Conservation (phyloP, 768 basidiomycete species). For the Kwoniella dendrophila region DNA sequence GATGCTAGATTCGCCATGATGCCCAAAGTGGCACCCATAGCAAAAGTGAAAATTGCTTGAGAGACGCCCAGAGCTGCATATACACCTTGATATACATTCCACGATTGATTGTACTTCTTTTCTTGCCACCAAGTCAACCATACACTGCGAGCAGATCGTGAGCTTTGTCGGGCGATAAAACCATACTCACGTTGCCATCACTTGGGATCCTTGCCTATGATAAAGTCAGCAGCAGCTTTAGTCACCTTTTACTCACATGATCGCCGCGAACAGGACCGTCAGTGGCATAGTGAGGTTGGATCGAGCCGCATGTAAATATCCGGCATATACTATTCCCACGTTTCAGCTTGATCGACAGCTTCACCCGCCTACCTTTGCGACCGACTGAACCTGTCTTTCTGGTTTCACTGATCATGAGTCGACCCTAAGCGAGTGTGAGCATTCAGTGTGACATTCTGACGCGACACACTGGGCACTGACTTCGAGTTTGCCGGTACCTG, state of each 20-base stretch:
- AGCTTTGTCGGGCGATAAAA: constrained; percentile 1
- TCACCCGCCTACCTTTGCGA: constrained; percentile 27
- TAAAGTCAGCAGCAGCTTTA: neutral
- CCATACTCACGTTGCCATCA: constrained; percentile 62
- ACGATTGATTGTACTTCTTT: constrained; percentile 61
- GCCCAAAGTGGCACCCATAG: constrained; percentile 64
- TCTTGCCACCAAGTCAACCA: constrained; percentile 74
- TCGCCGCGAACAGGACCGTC: constrained; percentile 60
- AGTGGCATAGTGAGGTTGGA: constrained; percentile 62
- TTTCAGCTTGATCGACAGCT: constrained; percentile 17
- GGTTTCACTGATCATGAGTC: constrained; percentile 67
- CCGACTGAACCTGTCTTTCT: constrained; percentile 66
- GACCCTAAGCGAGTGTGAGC: constrained; percentile 55
- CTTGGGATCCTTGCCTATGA: constrained; percentile 54
- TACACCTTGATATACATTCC: constrained; percentile 67
- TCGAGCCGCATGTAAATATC: constrained; percentile 65
- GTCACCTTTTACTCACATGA: constrained; percentile 62
- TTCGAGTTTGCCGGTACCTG: constrained; percentile 67
- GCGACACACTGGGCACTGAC: constrained; percentile 14
- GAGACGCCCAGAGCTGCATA: constrained; percentile 67
- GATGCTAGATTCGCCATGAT: constrained; percentile 66
- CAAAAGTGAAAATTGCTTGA: constrained; percentile 65
- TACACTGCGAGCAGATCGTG: constrained; percentile 47
- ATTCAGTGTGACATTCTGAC: neutral
- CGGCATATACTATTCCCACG: constrained; percentile 65